Evolutionary conservation across 1,284 basidiomycete species (phyloP).

Genomic region (Melanopsichium pennsylvanicum): DNA sequence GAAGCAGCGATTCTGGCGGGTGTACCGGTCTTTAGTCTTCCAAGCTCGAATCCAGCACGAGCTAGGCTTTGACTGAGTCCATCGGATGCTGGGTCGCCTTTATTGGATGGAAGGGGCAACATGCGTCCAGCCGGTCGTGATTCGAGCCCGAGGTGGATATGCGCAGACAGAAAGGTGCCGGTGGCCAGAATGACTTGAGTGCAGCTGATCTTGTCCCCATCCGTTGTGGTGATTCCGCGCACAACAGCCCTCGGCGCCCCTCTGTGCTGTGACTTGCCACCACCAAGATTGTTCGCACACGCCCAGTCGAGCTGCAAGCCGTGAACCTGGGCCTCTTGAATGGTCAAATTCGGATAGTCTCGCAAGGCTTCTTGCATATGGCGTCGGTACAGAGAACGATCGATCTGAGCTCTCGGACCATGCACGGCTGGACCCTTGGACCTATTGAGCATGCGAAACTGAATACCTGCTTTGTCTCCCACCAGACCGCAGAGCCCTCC

Average conservation of each 20-base stretch:
- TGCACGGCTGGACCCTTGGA: slow-evolving; percentile 86
- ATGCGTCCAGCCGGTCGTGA: slow-evolving; percentile 83
- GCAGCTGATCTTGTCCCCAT: slow-evolving; percentile 78
- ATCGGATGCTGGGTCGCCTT: slow-evolving; percentile 66
- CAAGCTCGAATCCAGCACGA: slow-evolving; percentile 79
- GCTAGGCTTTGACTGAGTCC: slow-evolving; percentile 79
- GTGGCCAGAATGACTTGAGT: slow-evolving; percentile 85
- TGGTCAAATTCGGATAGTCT: slow-evolving; percentile 75
- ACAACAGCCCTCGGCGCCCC: slow-evolving; percentile 70
- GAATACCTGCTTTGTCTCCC: slow-evolving; percentile 83
- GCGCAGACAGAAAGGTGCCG: slow-evolving; percentile 86
- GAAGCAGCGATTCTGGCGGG: slow-evolving; percentile 78
- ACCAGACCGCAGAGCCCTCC: slow-evolving; percentile 81
- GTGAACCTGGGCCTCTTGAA: slow-evolving; percentile 78
- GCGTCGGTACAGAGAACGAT: slow-evolving; percentile 80
- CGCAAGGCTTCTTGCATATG: slow-evolving; percentile 78
- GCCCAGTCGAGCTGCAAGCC: slow-evolving; percentile 76
- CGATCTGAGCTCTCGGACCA: slow-evolving; percentile 89
- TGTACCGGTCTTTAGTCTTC: slow-evolving; percentile 86
- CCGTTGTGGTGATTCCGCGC: slow-evolving; percentile 77
- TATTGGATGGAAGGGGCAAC: slow-evolving; percentile 74
- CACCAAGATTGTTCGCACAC: slow-evolving; percentile 7
- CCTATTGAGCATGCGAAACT: slow-evolving; percentile 83
- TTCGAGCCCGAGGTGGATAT: slow-evolving; percentile 84
- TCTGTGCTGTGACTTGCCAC: background rate